Evolutionary conservation across 148 eudicot genomes (phyloP).

Genomic region (Arbutus unedo): DNA sequence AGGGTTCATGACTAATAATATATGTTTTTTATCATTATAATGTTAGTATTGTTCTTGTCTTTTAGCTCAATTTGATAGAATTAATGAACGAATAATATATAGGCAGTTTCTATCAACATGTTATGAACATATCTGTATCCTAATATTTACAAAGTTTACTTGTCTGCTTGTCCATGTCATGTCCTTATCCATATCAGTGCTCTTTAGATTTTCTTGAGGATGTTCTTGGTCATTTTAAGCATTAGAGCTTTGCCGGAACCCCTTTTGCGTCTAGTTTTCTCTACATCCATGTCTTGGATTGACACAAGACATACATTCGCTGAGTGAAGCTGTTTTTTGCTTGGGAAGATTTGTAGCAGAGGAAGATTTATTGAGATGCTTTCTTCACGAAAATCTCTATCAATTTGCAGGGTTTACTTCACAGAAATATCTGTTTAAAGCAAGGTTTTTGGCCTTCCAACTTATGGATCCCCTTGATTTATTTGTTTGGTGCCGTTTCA

Average conservation of each 20-base stretch:
- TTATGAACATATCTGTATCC: not conserved
- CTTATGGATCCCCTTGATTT: not conserved
- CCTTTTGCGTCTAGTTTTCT: no score
- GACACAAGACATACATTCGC: not conserved
- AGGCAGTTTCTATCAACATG: not conserved
- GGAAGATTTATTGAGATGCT: not conserved
- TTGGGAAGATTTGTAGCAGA: not conserved
- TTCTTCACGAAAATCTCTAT: not conserved
- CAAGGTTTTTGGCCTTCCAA: not conserved
- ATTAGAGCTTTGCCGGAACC: no score
- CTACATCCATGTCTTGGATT: no score
- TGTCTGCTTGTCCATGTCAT: not conserved
- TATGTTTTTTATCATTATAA: not conserved
- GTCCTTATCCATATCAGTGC: not conserved
- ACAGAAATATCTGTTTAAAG: not conserved
- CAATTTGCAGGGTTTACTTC: not conserved
- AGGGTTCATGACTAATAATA: not conserved
- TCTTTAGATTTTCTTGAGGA: not conserved
- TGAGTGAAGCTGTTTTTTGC: not conserved
- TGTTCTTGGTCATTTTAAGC: no score
- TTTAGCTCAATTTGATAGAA: not conserved
- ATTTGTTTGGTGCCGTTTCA: slow-evolving; percentile 18
- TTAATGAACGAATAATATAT: not conserved
- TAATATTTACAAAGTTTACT: not conserved
- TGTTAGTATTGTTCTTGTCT: not conserved